Evolutionary conservation across 768 basidiomycete species (phyloP).

Genomic region (Zangia roseola): DNA sequence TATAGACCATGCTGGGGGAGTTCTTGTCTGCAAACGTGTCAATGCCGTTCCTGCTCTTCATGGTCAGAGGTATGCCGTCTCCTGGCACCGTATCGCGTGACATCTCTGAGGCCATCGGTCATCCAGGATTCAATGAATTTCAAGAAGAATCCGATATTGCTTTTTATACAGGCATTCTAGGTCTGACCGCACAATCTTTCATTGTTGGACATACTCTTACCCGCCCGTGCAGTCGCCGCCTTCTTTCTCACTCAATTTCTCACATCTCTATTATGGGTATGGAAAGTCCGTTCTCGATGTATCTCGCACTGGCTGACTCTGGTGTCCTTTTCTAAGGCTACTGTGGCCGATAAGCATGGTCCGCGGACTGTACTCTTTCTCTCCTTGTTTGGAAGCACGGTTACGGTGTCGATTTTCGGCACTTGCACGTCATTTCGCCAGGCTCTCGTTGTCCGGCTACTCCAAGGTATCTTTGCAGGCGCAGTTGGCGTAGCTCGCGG

Average conservation of each 20-base stretch:
- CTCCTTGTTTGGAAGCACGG: slow-evolving; percentile 81
- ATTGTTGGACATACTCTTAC: slow-evolving; percentile 11
- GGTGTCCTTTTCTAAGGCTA: slow-evolving; percentile 52
- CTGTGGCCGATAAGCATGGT: slow-evolving; percentile 92
- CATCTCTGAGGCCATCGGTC: slow-evolving; percentile 2
- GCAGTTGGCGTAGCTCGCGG: slow-evolving; percentile 94
- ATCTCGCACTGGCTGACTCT: not conserved
- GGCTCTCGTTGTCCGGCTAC: slow-evolving; percentile 81
- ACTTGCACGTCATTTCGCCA: slow-evolving; percentile 73
- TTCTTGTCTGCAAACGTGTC: slow-evolving; percentile 92
- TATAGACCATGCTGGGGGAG: slow-evolving; percentile 89
- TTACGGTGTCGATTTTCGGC: slow-evolving; percentile 77
- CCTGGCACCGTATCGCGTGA: slow-evolving; percentile 11
- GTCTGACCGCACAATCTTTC: slow-evolving; percentile 38
- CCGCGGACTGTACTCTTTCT: slow-evolving; percentile 79
- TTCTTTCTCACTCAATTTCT: slow-evolving; percentile 97
- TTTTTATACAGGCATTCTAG: slow-evolving; percentile 84
- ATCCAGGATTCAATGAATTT: slow-evolving; percentile 63
- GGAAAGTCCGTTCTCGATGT: slow-evolving; percentile 8
- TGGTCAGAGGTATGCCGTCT: slow-evolving; percentile 72
- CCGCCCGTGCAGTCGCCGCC: slow-evolving; percentile 52
- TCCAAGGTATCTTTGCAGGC: slow-evolving; percentile 91
- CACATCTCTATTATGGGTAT: slow-evolving; percentile 90
- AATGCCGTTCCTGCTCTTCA: slow-evolving; percentile 89
- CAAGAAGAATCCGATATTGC: slow-evolving; percentile 83